A percentile compares a stretch with the other conserved stretches of the same genome.
These are phyloP conservation scores for Colletotrichum musicola DNA, from an alignment of 2,329 filamentous ascomycete genomes.

Conservation along the genomic window DNA sequence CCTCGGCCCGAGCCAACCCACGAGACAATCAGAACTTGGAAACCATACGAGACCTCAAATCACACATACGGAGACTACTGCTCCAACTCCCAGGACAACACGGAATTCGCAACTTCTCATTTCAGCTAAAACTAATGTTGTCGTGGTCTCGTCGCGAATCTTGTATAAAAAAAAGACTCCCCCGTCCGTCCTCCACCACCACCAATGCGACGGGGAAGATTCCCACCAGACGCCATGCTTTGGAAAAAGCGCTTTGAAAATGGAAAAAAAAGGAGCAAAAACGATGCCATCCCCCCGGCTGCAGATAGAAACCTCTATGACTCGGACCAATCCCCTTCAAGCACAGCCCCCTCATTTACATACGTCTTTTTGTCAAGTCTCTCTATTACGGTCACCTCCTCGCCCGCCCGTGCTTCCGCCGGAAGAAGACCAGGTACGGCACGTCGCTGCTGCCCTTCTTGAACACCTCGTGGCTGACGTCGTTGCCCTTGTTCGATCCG, in stretches of 20 bases:
- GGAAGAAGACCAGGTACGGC: conserved; percentile 62
- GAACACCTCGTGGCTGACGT: conserved; percentile 55
- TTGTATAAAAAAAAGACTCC: not conserved
- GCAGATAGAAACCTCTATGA: conserved; percentile 18
- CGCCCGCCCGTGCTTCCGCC: conserved; percentile 49
- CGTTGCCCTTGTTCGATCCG: conserved; percentile 47
- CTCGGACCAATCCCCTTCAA: not conserved
- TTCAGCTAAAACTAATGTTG: conserved; percentile 23
- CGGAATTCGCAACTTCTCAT: conserved; percentile 19
- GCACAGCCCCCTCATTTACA: conserved; percentile 12
- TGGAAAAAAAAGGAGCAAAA: not conserved
- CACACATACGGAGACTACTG: not conserved
- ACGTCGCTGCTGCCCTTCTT: conserved; percentile 52
- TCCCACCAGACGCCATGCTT: conserved; percentile 35
- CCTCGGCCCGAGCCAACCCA: too few species aligned
- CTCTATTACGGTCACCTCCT: conserved; percentile 30
- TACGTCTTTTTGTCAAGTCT: not conserved
- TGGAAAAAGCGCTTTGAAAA: conserved; percentile 33
- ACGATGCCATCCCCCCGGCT: not conserved
- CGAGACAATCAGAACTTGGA: too few species aligned
- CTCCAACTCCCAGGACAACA: not conserved
- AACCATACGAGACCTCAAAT: not conserved
- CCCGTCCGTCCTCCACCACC: not conserved
- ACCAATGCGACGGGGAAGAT: conserved; percentile 7
- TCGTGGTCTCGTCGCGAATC: conserved; percentile 30